Base-by-base conservation (phyloP, 1,284 basidiomycete genomes). In the Naganishia liquefaciens region DNA sequence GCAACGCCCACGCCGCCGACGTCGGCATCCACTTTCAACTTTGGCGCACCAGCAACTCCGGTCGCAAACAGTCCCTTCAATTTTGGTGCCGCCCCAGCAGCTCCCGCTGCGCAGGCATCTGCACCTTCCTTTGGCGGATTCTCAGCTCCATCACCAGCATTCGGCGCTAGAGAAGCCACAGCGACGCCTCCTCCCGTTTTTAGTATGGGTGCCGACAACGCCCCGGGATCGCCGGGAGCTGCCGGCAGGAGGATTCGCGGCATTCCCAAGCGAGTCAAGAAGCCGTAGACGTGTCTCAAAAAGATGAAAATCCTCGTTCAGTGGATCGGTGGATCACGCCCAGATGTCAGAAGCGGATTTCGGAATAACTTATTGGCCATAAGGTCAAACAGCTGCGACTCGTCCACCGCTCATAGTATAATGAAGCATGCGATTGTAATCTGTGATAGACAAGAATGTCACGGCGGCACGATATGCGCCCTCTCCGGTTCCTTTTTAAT, bases 131-230 rank as follows among this genome's bases (percentile, higher is more conserved):
- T 64, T 30, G 62, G 62, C 42, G 57, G 46, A 11, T 60, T 60
- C 37, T 37, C 44, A 4, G 33, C 46, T 21, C 46, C 57, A 9
- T 60, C 57, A 50, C 57, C 57, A 4, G 53, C 53, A 7, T 57
- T 55, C 23, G 62, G 54, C 23, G 60, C 60, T 15, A 37, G 62
- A 28, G 53, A 54, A n/a, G 49, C 54, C 7, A 55, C 53, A 7
- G 62, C 53, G 4, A 64, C 62, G 19, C 62, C 62, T 25, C 62
- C 62, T 17, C 62, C 62, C 28, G 43, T 50, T 30, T 64, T 64
- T 37, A 64, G 57, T 37, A 54, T 64, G 52, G 62, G 62, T n/a
- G 54, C 54, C 11, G 62, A 64, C 54, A 55, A 54, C 39, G 37
- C 53, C 42, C 62, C 62, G n/a, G 43, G 42, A 13, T 55, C 53